phyloP scores from a whole-genome alignment of 2,329 filamentous ascomycete genomes.

The Apiospora pterosperma region DNA sequence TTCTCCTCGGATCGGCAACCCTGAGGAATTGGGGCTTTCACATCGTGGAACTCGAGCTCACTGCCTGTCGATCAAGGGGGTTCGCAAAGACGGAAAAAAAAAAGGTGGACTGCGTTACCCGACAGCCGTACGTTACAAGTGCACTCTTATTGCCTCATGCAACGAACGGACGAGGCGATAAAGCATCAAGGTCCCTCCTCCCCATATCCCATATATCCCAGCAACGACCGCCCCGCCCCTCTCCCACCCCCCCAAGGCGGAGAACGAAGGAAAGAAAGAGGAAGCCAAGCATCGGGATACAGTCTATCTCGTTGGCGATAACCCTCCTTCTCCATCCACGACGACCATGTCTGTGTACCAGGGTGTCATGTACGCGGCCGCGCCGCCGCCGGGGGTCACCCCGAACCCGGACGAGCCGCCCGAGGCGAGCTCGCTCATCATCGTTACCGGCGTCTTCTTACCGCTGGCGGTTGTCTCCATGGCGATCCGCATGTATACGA shows the following conservation, averaged over 20 bases:
- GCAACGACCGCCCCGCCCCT: too few species aligned
- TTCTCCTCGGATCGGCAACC: background rate
- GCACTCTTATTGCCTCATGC: too few species aligned
- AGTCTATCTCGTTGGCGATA: too few species aligned
- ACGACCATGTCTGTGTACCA: constrained; percentile 15
- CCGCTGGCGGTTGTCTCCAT: constrained; percentile 11
- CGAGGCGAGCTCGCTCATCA: constrained; percentile 8
- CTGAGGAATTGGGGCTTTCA: background rate
- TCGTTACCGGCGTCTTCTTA: constrained; percentile 12
- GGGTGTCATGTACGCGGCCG: constrained; percentile 11
- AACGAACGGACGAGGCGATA: too few species aligned
- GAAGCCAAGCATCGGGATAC: too few species aligned
- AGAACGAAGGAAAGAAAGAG: too few species aligned
- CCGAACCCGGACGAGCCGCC: constrained; percentile 8
- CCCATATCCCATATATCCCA: too few species aligned
- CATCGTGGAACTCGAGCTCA: background rate
- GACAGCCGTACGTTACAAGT: too few species aligned
- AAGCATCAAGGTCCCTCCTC: too few species aligned
- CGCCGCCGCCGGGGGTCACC: constrained; percentile 11
- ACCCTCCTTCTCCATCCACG: background rate
- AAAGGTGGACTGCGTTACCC: too few species aligned
- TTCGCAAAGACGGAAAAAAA: too few species aligned
- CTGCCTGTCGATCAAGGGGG: background rate
- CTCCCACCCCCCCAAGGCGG: too few species aligned
- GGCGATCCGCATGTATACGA: constrained; percentile 14